Percentiles rank a stretch among this genome's conserved stretches.
Conservation (phyloP, 495 filamentous ascomycete species). For the Neurospora sp. region DNA sequence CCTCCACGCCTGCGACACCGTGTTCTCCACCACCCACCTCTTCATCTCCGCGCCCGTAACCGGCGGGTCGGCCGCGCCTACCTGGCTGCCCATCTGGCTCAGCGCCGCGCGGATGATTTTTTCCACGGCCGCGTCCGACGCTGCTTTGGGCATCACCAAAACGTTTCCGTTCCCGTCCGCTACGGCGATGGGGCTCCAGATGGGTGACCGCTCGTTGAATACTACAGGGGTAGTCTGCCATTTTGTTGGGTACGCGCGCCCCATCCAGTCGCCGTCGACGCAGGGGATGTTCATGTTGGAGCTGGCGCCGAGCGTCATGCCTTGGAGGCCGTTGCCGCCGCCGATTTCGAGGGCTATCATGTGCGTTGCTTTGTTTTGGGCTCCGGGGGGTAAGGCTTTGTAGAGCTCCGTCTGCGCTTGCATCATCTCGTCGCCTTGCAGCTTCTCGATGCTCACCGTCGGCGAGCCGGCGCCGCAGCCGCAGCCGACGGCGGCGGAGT, state of each 20-base stretch:
- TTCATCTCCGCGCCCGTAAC: slow-evolving; percentile 34
- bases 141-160: slow-evolving; percentile 30
- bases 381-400: slow-evolving; percentile 15
- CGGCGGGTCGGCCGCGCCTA: slow-evolving; percentile 35
- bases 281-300: slow-evolving; percentile 39
- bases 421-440: slow-evolving; percentile 42
- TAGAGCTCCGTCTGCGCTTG: slow-evolving; percentile 37
- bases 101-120: slow-evolving; percentile 32
- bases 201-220: slow-evolving; percentile 36
- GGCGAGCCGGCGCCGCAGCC: slow-evolving; percentile 40
- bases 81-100: slow-evolving; percentile 38
- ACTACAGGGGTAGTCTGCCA: slow-evolving; percentile 49
- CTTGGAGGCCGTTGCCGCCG: slow-evolving; percentile 44
- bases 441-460: slow-evolving; percentile 42
- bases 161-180: slow-evolving; percentile 42
- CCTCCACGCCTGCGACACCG: slow-evolving; percentile 42
- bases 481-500: slow-evolving; percentile 30
- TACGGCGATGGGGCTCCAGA: slow-evolving; percentile 36
- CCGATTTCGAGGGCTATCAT: slow-evolving; percentile 45
- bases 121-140: slow-evolving; percentile 31
- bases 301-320: slow-evolving; percentile 40
- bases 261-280: slow-evolving; percentile 50
- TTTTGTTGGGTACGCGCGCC: slow-evolving; percentile 45
- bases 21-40: slow-evolving; percentile 41
- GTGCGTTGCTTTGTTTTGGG: slow-evolving; percentile 19